A percentile compares a stretch with the other conserved stretches of the same genome.
These are phyloP conservation scores for Diplodia sapinea DNA, from an alignment of 2,329 filamentous ascomycete genomes.

Conservation along the genomic window DNA sequence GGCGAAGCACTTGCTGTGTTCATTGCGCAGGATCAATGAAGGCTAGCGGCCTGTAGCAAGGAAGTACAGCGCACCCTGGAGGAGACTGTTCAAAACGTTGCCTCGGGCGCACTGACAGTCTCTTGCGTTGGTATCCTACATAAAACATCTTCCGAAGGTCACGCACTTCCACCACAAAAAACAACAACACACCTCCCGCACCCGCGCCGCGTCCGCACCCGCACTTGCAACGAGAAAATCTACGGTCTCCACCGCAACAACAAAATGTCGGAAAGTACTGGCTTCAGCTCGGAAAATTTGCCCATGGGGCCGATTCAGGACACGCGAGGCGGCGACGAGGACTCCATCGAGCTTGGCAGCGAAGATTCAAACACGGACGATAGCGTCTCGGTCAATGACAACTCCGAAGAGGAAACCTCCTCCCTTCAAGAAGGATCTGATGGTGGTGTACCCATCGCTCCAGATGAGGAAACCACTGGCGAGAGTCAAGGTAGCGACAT, in stretches of 20 bases:
- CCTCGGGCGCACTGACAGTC: too few species aligned
- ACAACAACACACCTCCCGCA: not conserved
- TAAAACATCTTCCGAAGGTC: not conserved
- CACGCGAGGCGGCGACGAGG: not conserved
- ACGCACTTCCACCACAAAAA: not conserved
- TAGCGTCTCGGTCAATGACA: not conserved
- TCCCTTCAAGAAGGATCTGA: not conserved
- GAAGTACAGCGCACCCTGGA: not conserved
- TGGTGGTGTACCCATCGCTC: not conserved
- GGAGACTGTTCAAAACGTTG: not conserved
- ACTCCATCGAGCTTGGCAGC: slow-evolving; percentile 1
- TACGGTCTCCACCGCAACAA: not conserved
- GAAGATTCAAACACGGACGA: slow-evolving; percentile 1
- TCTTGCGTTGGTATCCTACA: not conserved
- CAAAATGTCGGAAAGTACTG: not conserved
- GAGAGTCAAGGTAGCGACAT: not conserved
- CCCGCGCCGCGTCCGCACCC: not conserved
- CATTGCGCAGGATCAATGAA: not conserved
- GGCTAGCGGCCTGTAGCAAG: not conserved
- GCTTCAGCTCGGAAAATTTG: not conserved
- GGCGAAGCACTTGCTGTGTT: too few species aligned
- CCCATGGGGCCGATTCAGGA: not conserved
- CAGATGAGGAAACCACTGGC: too few species aligned
- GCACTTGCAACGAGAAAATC: too few species aligned
- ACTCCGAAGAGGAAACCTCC: not conserved